phyloP scores from a whole-genome alignment of 75 land plant species.

The Pseudotsuga menziesii region DNA sequence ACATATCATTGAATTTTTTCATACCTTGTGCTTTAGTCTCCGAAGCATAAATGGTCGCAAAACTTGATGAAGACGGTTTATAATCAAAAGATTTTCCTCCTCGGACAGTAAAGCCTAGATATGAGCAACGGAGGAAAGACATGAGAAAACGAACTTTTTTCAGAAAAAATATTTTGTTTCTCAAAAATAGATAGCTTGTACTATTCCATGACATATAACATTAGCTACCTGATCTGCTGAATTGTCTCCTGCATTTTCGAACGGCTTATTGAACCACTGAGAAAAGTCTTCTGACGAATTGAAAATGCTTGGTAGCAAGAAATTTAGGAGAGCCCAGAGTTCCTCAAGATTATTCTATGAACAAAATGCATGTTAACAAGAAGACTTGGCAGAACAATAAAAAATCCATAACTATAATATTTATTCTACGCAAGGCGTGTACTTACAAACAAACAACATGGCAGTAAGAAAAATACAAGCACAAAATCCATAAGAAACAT shows the following conservation, averaged over 20 bases:
- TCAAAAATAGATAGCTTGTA: constrained; percentile 2
- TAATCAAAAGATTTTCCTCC: constrained; percentile 97
- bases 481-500: background rate
- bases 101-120: constrained; percentile 85
- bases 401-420: background rate
- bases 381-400: background rate
- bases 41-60: constrained; percentile 97
- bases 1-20: background rate
- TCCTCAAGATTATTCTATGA: constrained; percentile 96
- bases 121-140: constrained; percentile 6
- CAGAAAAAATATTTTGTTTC: background rate
- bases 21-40: constrained; percentile 96
- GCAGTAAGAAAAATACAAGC: background rate
- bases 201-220: background rate
- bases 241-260: constrained; percentile 81
- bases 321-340: constrained; percentile 95
- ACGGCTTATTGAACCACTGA: constrained; percentile 99
- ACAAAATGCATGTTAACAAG: constrained; percentile 7
- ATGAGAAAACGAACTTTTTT: background rate
- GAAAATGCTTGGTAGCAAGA: constrained; percentile 91
- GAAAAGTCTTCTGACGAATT: constrained; percentile 99
- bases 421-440: background rate
- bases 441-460: background rate
- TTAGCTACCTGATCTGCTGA: constrained; percentile 70
- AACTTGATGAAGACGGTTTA: constrained; percentile 98